Percentiles rank a stretch among this genome's conserved stretches.
These are phyloP conservation scores for Wallacemonas sp. DNA, from an alignment of 208 protist species.

Conservation along the genomic window DNA sequence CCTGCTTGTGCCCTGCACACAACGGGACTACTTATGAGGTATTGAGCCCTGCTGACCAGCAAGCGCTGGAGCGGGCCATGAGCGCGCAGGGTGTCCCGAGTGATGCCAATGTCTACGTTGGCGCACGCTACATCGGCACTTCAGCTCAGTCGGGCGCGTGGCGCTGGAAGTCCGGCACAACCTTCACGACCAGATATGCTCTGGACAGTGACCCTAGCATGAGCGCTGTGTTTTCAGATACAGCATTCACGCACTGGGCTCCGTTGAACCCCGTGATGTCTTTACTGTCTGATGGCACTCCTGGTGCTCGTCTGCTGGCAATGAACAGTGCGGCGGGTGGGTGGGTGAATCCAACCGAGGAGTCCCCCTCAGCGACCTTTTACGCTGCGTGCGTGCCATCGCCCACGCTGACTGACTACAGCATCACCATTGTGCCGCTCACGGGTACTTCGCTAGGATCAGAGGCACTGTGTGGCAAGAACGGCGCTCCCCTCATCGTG, in stretches of 20 bases:
- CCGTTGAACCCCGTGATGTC: neutral
- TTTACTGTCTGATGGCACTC: neutral
- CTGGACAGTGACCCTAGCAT: neutral
- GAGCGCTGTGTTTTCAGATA: neutral
- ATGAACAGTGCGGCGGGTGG: neutral
- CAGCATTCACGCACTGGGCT: neutral
- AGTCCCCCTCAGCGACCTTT: conserved; percentile 2
- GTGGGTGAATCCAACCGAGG: conserved; percentile 3
- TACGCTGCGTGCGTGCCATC: conserved; percentile 5
- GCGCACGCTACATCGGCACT: conserved; percentile 7
- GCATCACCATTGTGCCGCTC: neutral
- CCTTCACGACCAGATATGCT: neutral
- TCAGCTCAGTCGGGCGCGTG: neutral
- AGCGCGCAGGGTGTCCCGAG: neutral
- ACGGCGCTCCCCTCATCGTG: neutral
- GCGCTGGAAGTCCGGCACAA: conserved; percentile 3
- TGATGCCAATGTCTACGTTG: neutral
- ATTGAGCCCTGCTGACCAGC: neutral
- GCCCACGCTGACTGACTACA: neutral
- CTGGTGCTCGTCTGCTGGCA: neutral
- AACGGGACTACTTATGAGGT: neutral
- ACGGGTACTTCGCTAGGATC: neutral
- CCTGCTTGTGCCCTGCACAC: conserved; percentile 6
- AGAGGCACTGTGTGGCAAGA: neutral
- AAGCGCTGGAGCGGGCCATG: neutral